These are phyloP conservation scores for Triticum urartu DNA, from an alignment of 176 grass and related monocot species.

Conservation along the genomic window DNA sequence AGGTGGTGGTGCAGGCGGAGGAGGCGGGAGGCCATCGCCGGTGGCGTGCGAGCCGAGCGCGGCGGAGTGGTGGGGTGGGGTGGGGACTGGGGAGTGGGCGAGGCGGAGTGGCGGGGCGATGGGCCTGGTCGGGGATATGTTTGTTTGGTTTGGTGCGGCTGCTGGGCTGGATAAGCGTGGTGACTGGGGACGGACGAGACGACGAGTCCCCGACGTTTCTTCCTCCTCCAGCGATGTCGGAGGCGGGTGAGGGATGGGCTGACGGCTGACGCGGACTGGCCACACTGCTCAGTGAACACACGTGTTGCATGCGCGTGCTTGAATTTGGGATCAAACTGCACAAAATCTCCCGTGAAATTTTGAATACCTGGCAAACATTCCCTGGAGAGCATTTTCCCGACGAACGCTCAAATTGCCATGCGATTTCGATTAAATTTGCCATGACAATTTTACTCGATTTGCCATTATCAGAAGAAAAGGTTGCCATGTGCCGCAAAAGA, in stretches of 20 bases:
- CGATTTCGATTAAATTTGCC: too few species aligned
- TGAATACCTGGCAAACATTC: too few species aligned
- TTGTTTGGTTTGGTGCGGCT: neutral
- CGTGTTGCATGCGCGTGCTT: neutral
- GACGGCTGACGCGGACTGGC: neutral
- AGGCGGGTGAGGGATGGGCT: neutral
- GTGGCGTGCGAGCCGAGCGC: neutral
- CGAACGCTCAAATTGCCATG: too few species aligned
- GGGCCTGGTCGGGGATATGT: neutral
- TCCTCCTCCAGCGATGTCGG: neutral
- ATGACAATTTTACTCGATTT: too few species aligned
- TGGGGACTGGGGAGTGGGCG: neutral
- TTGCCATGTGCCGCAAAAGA: too few species aligned
- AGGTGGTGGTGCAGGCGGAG: conserved; percentile 14
- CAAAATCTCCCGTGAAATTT: too few species aligned
- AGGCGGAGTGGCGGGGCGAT: neutral
- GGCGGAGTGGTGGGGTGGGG: neutral
- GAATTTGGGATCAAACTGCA: too few species aligned
- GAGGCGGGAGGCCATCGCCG: conserved; percentile 49
- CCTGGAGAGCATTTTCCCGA: too few species aligned
- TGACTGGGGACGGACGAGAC: neutral
- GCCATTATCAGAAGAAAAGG: too few species aligned
- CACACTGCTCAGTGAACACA: neutral
- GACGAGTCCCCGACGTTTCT: conserved; percentile 17
- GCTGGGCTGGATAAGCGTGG: neutral